Evolutionary conservation across 75 land plant genomes (phyloP), one percentile per base, ranked within the genome.

Genomic region (Selaginella tamariscina): DNA sequence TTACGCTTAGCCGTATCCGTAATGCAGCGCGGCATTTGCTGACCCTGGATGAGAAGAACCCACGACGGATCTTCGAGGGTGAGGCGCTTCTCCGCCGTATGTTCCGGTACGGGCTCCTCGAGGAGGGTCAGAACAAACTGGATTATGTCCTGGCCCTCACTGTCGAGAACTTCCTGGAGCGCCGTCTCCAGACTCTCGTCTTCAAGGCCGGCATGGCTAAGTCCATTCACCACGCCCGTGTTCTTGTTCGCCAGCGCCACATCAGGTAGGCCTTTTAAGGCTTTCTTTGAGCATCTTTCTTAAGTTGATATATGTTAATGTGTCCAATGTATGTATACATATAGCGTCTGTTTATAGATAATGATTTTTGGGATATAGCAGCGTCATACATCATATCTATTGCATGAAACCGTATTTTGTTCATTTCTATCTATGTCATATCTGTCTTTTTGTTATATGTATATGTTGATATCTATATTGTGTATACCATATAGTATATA

Each of bases 41-140:
- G n/a, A 84, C 86, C n/a, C 56, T 86, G 54, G 83, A 86, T 54
- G 88, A 86, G 88, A 86, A 86, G 74, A 81, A 83, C 44, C 75
- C 81, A 1, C 74, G 79, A 21, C 74, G 79, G 0, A 74, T 79
- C 29, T 82, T 82, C 56, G 82, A 82, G 26, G 82, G 84, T n/a
- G 82, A 82, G 31, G 84, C 82, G 1, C 74, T 76, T 0, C 74
- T 82, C 2, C 67, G 82, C 5, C 39, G 84, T 30, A 82, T 82
- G 84, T 72, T 68, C 33, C 22, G 79, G 68, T 49, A 49, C 20
- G 54, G 54, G 11, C 20, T 49, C 18, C 54, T 49, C 20, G 54
- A 49, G 20, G 54, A 49, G 20, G 20, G 54, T 20, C 9, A 65
- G 1, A 2, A 65, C 30, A 65, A 65, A 31, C 30, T 65, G 2